These are phyloP conservation scores for Boletus subcaerulescens DNA, from an alignment of 768 basidiomycete genomes.

Conservation along the genomic window DNA sequence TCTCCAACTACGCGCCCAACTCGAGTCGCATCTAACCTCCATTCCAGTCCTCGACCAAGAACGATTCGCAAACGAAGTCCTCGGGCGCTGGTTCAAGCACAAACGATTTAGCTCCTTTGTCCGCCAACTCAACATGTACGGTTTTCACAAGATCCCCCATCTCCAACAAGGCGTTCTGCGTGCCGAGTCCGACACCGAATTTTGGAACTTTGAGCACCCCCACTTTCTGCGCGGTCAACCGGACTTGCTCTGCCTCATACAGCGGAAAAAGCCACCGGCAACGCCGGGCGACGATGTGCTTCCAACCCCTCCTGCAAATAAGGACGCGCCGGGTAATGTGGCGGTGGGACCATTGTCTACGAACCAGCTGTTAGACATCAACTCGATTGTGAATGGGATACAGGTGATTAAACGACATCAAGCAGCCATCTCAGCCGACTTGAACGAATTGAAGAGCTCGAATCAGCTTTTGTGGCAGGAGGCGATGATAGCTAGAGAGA, in stretches of 20 bases:
- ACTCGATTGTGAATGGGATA: conserved; percentile 77
- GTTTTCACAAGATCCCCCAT: conserved; percentile 95
- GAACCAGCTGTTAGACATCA: conserved; percentile 68
- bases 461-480: conserved; percentile 95
- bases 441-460: conserved; percentile 82
- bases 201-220: conserved; percentile 90
- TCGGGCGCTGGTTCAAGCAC: conserved; percentile 97
- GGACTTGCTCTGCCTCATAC: conserved; percentile 82
- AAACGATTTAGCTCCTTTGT: conserved; percentile 95
- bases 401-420: conserved; percentile 89
- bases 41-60: conserved; percentile 83
- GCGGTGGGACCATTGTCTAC: conserved; percentile 32
- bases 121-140: conserved; percentile 95
- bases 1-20: background rate
- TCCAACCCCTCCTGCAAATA: conserved; percentile 2
- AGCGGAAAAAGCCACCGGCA: conserved; percentile 67
- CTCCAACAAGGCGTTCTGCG: conserved; percentile 92
- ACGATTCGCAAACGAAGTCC: conserved; percentile 82
- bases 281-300: conserved; percentile 35
- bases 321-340: conserved; percentile 12
- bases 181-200: conserved; percentile 75
- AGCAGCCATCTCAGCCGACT: conserved; percentile 82
- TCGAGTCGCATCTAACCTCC: background rate
- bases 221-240: conserved; percentile 89
- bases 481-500: conserved; percentile 69